Conservation (phyloP, 2,329 filamentous ascomycete species). For the Pestalotiopsis sp. region DNA sequence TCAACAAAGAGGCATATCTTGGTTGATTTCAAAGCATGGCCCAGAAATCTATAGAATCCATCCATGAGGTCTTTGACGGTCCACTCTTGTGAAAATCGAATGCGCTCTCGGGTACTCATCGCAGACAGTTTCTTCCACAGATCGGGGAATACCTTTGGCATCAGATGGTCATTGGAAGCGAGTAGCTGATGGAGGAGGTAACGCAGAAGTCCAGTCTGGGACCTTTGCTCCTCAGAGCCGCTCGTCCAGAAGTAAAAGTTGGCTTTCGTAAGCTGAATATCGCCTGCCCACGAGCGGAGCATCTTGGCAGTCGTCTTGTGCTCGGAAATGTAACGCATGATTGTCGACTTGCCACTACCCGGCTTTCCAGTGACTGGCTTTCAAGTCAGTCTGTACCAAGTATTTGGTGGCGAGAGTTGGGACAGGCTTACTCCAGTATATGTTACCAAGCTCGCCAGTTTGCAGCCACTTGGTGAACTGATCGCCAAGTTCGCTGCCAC, state of each 20-base stretch:
- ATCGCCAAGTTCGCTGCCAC: slow-evolving; percentile 14
- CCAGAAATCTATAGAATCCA: slow-evolving; percentile 26
- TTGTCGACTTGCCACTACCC: slow-evolving; percentile 49
- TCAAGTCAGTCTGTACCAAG: too few species aligned
- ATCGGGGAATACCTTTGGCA: slow-evolving; percentile 28
- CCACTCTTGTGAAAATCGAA: slow-evolving; percentile 34
- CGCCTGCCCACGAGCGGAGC: slow-evolving; percentile 30
- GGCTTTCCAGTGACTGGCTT: slow-evolving; percentile 40
- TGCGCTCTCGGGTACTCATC: slow-evolving; percentile 33
- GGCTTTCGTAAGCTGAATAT: slow-evolving; percentile 32
- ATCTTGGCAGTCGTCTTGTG: slow-evolving; percentile 19
- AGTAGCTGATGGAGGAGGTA: slow-evolving; percentile 40
- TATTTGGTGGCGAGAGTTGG: background rate
- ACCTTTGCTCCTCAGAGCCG: slow-evolving; percentile 40
- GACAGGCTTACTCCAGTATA: slow-evolving; percentile 32
- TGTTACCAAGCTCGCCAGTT: slow-evolving; percentile 19
- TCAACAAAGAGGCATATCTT: slow-evolving; percentile 30
- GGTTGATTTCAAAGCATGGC: slow-evolving; percentile 18
- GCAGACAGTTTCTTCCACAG: slow-evolving; percentile 30
- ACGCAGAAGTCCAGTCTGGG: slow-evolving; percentile 38
- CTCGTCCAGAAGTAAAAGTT: slow-evolving; percentile 50
- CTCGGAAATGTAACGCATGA: slow-evolving; percentile 42
- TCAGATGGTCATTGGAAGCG: slow-evolving; percentile 24
- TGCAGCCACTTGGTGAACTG: slow-evolving; percentile 32
- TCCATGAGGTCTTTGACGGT: slow-evolving; percentile 29